Evolutionary conservation across 495 filamentous ascomycete genomes (phyloP), one percentile per base, ranked within the genome.

Genomic region (Penicillium samsonianum): DNA sequence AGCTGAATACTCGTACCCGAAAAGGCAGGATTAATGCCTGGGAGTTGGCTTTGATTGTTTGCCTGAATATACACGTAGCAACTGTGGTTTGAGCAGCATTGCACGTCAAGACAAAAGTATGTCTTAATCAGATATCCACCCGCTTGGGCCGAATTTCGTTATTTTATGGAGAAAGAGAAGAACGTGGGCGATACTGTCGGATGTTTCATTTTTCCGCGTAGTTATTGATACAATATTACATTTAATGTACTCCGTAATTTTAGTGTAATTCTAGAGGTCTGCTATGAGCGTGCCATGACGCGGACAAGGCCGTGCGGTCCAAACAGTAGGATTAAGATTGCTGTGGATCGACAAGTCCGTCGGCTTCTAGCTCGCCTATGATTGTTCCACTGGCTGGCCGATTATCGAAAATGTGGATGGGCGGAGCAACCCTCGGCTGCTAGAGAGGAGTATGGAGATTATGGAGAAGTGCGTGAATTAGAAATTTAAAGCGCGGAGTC

Each of bases 301-400:
- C 57, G 63, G 63, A 54, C 48, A 26, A 20, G 30, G 17, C 25
- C 41, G 19, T 12, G 19, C 28, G 17, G 28, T 49, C 25, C 22
- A 38, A 6, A 37, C 47, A 8, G 49, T 28, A 30, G 30, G 23
- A 60, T 57, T 60, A 58, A 63, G 57, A 65, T 65, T 62, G 35
- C 56, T 50, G 60, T 52, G 35, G 60, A 65, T 65, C 57, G 53
- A 58, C 57, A 12, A 52, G 35, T 12, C 53, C 14, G 25, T 23
- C 31, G 25, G 44, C 50, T 35, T 46, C 57, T 22, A 42, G 25
- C 20, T 28, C 52, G 49, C 50, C 49, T 54, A 63, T 63, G 45
- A 46, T 55, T 33, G 1, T 48, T 40, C 38, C 17, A 63, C 55
- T 26, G 41, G 22, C 25, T 40, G 5, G 20, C 31, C 12, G 22